Base-by-base conservation (phyloP, 2,329 filamentous ascomycete species). In the Leptographium wingfieldii region DNA sequence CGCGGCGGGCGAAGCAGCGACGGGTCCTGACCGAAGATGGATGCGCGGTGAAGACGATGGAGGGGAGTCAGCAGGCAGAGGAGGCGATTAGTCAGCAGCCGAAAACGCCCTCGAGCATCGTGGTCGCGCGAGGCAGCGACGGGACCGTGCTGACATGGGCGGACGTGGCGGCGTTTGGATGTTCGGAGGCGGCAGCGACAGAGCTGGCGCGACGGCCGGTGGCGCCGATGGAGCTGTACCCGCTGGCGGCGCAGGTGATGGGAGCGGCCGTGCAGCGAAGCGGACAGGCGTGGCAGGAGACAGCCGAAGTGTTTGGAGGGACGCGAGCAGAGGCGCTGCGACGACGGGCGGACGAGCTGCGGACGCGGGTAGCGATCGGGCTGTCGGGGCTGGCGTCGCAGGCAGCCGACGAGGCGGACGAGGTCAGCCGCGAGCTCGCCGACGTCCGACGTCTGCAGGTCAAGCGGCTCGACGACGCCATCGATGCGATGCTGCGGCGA, bases 361-460 rank as follows among this genome's bases (percentile, higher is more conserved):
- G 78, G 22, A 69, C 74, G 27, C 74, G 75, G 25, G 71, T 82
- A 16, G 76, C 74, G 2, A 74, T 76, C n/a, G 79, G 82, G 52
- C 71, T 86, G 29, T 80, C 79, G 14, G 76, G 77, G 11, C 74
- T 85, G 67, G 86, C 90, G 22, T 82, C 86, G 19, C 76, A 77
- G 38, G 83, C 86, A 0, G 85, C 86, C 0, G 88, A 95, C 68
- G 85, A 90, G 65, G 90, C 90, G 0, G 90, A 96, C 66, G 84
- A 86, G 63, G 83, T 94, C 33, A 85, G 81, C 54, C 83, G 85
- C 56, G 87, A 94, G 65, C 76, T 96, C 2, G 86, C 87, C 10
- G 86, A 86, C 19, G 84, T 83, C 33, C 87, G 90, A 68, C 86
- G 90, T 10, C 78, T 95, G 56, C 84, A 88, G 61, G 84, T 95